Evolutionary conservation across 306 rosid genomes (phyloP), one percentile per base, ranked within the genome.

Genomic region (Gastrolobium villosum): DNA sequence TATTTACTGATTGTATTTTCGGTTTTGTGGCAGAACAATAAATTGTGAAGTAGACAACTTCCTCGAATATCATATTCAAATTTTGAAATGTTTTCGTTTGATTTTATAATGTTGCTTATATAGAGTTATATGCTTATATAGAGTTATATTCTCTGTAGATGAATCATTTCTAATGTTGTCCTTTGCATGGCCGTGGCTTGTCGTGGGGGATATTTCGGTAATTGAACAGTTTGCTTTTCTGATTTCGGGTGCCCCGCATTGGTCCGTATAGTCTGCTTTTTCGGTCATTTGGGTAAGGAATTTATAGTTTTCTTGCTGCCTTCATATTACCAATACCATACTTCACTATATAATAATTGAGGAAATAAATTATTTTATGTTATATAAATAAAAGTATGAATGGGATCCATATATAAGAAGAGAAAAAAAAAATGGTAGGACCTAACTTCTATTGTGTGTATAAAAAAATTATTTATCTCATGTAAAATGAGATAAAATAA

Each of bases 151-250:
- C 56, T 31, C 6, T 30, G 32, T 2, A 13, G 8, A 46, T 45
- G 31, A 11, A 31, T 32, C 4, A 32, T 54, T 52, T 56, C 35
- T 15, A 5, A 3, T 35, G 26, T 63, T 45, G 40, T 69, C 61
- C 7, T 13, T 76, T 32, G 37, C 45, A 32, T 4, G 44, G 57
- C 11, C 26, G 5, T 9, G 64, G 34, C 6, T 35, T 20, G 40
- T 35, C 26, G 10, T 30, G 69, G 53, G 26, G 87, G 87, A 61
- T 84, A 57, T 34, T 88, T 74, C 71, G 62, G 91, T 84, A 80
- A 72, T 77, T 85, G 37, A 0, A 2, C 2, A 0, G 5, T 61
- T 55, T 71, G 83, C 81, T 75, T 86, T 81, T 14, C 63, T 13
- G 35, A 49, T 62, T 31, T 34, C 13, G 1, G 74, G 78, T n/a